Evolutionary conservation across 306 rosid species (phyloP).

Genomic region (Sophora flavescens): DNA sequence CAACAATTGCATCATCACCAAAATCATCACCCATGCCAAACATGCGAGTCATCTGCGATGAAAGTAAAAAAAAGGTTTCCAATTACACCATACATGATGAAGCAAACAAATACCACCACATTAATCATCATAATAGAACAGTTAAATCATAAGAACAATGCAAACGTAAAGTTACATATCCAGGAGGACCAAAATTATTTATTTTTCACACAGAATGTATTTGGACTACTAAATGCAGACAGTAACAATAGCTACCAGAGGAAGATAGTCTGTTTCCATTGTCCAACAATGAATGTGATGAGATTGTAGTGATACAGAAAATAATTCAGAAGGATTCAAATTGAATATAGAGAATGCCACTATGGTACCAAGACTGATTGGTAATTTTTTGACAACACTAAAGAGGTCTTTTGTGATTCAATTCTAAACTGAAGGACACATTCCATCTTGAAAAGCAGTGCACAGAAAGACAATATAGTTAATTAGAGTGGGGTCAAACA

Average conservation of each 20-base stretch:
- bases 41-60: slow-evolving; percentile 80
- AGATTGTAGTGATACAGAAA: not conserved
- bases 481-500: slow-evolving; percentile 22
- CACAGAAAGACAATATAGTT: slow-evolving; percentile 3
- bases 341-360: slow-evolving; percentile 10
- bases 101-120: slow-evolving; percentile 13
- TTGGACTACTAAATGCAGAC: slow-evolving; percentile 3
- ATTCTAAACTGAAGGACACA: slow-evolving; percentile 25
- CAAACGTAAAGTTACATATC: not conserved
- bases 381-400: slow-evolving; percentile 20
- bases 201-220: not conserved
- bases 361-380: slow-evolving; percentile 9
- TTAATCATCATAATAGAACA: slow-evolving; percentile 24
- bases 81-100: slow-evolving; percentile 29
- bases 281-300: not conserved
- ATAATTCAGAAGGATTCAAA: slow-evolving; percentile 24
- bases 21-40: slow-evolving; percentile 96
- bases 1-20: slow-evolving; percentile 94
- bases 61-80: slow-evolving; percentile 12
- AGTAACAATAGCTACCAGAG: slow-evolving; percentile 5
- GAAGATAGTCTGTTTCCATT: slow-evolving; percentile 16
- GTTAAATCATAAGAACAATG: slow-evolving; percentile 19
- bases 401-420: slow-evolving; percentile 3
- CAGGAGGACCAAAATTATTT: not conserved
- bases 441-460: slow-evolving; percentile 29